Evolutionary conservation across 305 asterid genomes (phyloP), one percentile per base, ranked within the genome.

Genomic region (Vinca major): DNA sequence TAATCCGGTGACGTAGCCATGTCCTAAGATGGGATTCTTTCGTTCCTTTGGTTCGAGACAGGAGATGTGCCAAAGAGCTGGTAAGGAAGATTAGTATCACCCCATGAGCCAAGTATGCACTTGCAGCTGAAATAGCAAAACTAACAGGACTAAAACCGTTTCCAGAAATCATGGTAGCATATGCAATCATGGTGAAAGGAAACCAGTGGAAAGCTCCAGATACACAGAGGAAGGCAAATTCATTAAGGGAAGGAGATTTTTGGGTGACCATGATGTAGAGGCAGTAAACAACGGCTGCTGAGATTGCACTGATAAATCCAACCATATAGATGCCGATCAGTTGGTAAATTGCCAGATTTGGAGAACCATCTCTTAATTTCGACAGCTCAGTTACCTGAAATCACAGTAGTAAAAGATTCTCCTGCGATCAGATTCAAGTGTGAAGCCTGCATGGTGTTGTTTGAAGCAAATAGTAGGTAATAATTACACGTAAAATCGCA

Each of bases 181-280:
- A 84, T 37, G 92, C 88, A 33, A 71, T 75, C 41, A 87, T 74
- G 65, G 87, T 82, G 83, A 86, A 81, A 54, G 96, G 96, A 74
- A 89, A 61, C 95, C 92, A 89, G 58, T 89, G 96, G 76, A 89
- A 88, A 70, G 92, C 85, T 72, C 96, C 95, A 41, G 82, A 76
- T 48, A 84, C 69, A 68, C 95, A 89, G 16, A 83, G 56, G 45
- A 87, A 80, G 60, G 86, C 75, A 58, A 89, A 89, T 44, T 81
- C 81, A 19, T 82, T 81, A 11, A 83, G 66, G 45, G 78, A 72
- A n/a, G 81, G 86, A 63, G 85, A 53, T 40, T 41, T 83, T 40
- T 66, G 80, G 56, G 71, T 14, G 66, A 83, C 14, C 57, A 71
- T 68, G 69, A 81, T 69, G 61, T 79, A 84, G 57, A 84, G 50